Conservation (phyloP, 2,329 filamentous ascomycete genomes). For the Fusarium dlaminii region DNA sequence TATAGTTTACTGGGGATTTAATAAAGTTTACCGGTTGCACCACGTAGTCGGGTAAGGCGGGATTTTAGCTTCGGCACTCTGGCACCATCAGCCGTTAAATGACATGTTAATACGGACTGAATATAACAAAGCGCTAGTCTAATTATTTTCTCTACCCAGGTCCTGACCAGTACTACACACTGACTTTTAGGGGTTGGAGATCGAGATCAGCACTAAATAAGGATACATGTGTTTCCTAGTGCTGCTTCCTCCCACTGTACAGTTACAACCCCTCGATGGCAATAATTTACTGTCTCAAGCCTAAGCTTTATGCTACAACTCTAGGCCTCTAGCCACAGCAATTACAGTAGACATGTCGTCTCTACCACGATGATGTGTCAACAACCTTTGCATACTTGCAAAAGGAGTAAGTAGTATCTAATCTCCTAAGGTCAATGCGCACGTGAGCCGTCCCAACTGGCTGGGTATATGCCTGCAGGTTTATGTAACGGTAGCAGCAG, state of each 20-base stretch:
- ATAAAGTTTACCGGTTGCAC: neutral
- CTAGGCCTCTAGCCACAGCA: rapidly evolving
- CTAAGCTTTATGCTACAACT: neutral
- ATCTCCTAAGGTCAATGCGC: neutral
- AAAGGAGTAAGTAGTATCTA: neutral
- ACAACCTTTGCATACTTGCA: neutral
- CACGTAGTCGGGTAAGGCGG: neutral
- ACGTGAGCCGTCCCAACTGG: neutral
- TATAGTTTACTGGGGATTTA: rapidly evolving
- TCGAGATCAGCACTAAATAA: neutral
- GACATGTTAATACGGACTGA: neutral
- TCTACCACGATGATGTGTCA: neutral
- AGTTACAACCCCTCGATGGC: rapidly evolving
- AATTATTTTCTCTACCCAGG: rapidly evolving
- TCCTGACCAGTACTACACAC: neutral
- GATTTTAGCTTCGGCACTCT: neutral
- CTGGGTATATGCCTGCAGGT: neutral
- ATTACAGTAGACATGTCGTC: too few species aligned
- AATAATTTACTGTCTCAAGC: neutral
- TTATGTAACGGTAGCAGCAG: neutral
- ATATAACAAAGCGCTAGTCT: too few species aligned
- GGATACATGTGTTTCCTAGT: too few species aligned
- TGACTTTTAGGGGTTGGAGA: rapidly evolving
- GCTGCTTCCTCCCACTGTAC: neutral
- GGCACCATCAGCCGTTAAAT: rapidly evolving